Evolutionary conservation across 345 rosid species (phyloP).

Genomic region (Boechera divaricarpa): DNA sequence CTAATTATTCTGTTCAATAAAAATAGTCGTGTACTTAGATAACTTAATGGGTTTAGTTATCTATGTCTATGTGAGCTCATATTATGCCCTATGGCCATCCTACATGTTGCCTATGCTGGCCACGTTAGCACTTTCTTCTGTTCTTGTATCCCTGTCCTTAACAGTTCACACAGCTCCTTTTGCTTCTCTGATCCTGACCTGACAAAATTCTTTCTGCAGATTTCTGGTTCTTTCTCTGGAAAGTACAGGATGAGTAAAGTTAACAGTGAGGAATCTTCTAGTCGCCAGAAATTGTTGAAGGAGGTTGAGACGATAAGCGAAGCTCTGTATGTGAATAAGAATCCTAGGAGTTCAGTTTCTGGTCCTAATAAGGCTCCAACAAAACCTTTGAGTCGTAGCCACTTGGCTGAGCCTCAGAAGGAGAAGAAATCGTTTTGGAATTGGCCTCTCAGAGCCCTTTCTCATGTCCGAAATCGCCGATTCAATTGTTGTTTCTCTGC

Average conservation of each 20-base stretch:
- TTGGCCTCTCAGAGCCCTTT: conserved; percentile 86
- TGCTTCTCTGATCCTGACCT: conserved; percentile 18
- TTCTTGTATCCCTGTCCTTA: conserved; percentile 12
- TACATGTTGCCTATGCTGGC: conserved; percentile 17
- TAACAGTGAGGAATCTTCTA: conserved; percentile 58
- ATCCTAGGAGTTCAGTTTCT: conserved; percentile 43
- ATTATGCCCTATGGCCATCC: background rate
- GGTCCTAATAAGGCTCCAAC: conserved; percentile 46
- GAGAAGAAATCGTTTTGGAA: conserved; percentile 91
- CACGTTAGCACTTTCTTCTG: background rate
- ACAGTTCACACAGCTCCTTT: conserved; percentile 6
- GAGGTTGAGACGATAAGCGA: conserved; percentile 81
- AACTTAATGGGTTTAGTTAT: background rate
- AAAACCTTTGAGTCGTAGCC: conserved; percentile 55
- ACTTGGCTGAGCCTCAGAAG: conserved; percentile 57
- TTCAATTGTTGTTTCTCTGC: conserved; percentile 83
- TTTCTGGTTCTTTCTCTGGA: conserved; percentile 17
- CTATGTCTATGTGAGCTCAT: conserved; percentile 5
- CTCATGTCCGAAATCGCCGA: conserved; percentile 64
- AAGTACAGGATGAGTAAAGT: conserved; percentile 60
- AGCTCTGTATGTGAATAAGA: conserved; percentile 72
- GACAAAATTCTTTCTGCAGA: conserved; percentile 1
- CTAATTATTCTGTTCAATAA: background rate
- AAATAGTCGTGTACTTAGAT: background rate
- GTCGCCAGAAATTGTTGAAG: conserved; percentile 58